A percentile compares a stretch with the other conserved stretches of the same genome.
Evolutionary conservation across 1,284 basidiomycete genomes (phyloP).

Genomic region (Vanrija humicola): DNA sequence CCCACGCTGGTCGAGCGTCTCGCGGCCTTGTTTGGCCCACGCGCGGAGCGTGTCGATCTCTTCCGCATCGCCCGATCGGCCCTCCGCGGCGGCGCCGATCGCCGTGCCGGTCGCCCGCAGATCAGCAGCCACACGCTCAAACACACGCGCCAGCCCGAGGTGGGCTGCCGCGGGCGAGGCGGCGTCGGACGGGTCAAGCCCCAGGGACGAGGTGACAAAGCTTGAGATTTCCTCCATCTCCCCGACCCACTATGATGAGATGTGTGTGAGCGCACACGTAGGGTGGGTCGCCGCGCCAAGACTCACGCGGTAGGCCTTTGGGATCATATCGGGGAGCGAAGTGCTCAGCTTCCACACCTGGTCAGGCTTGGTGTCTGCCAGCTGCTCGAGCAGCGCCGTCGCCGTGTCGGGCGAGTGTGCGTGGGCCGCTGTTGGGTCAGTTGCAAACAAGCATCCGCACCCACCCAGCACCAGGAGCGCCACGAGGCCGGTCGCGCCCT

Average conservation of each 20-base stretch:
- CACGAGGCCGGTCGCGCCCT: constrained; percentile 13
- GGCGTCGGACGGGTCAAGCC: not conserved
- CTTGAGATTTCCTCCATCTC: constrained; percentile 24
- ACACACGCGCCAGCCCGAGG: constrained; percentile 15
- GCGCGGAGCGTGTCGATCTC: constrained; percentile 6
- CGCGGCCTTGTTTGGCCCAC: constrained; percentile 12
- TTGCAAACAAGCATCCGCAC: not conserved
- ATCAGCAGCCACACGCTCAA: constrained; percentile 19
- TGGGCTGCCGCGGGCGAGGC: not conserved
- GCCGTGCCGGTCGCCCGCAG: constrained; percentile 1
- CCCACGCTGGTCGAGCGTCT: constrained; percentile 12
- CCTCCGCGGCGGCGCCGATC: not conserved
- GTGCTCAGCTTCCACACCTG: not conserved
- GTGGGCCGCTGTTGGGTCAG: constrained; percentile 11
- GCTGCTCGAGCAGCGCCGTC: constrained; percentile 12
- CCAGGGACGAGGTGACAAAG: constrained; percentile 14
- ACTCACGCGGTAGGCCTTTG: constrained; percentile 23
- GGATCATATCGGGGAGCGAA: constrained; percentile 10
- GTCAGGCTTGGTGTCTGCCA: constrained; percentile 5
- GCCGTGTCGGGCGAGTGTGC: constrained; percentile 20
- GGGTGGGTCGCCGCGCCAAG: constrained; percentile 1
- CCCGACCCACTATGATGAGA: constrained; percentile 4
- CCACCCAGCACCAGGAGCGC: constrained; percentile 15
- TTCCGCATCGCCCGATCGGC: not conserved
- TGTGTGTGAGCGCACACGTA: too few relatives aligned